Conservation (phyloP, 1,139 yeast genomes). For the Wickerhamomyces sp. region DNA sequence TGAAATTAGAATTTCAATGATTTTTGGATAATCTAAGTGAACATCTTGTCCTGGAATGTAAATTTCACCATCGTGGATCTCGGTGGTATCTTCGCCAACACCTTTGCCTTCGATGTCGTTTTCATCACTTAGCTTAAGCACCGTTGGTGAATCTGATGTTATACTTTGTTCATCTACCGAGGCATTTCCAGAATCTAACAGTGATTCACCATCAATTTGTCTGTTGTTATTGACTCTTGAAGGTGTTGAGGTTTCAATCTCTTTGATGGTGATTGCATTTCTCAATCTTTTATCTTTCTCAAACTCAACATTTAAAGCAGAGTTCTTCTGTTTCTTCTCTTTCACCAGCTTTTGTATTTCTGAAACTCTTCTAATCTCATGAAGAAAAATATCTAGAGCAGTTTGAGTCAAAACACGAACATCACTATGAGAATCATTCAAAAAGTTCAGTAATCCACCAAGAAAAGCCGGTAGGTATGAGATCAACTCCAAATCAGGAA, state of each 20-base stretch:
- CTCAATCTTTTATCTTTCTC: conserved; percentile 10
- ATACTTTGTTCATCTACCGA: not conserved
- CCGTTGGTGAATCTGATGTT: not conserved
- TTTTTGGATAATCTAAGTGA: conserved; percentile 71
- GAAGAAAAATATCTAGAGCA: conserved; percentile 66
- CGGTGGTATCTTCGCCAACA: conserved; percentile 10
- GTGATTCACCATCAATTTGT: not conserved
- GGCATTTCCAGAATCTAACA: not conserved
- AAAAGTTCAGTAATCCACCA: conserved; percentile 76
- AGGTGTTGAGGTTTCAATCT: conserved; percentile 17
- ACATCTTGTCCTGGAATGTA: conserved; percentile 87
- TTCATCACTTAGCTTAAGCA: not conserved
- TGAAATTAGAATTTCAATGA: conserved; percentile 73
- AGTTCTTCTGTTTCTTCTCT: conserved; percentile 12
- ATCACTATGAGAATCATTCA: conserved; percentile 82
- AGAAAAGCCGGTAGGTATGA: conserved; percentile 85
- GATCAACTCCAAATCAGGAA: conserved; percentile 86
- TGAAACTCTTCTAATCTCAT: conserved; percentile 72
- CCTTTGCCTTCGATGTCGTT: conserved; percentile 2
- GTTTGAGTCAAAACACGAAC: conserved; percentile 84
- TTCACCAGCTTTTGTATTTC: conserved; percentile 46
- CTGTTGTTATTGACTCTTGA: conserved; percentile 2
- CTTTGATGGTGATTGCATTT: conserved; percentile 12
- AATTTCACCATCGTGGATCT: conserved; percentile 42
- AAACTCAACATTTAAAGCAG: conserved; percentile 1